phyloP scores from a whole-genome alignment of 1,139 yeast genomes.

The Suhomyces anneliseae region DNA sequence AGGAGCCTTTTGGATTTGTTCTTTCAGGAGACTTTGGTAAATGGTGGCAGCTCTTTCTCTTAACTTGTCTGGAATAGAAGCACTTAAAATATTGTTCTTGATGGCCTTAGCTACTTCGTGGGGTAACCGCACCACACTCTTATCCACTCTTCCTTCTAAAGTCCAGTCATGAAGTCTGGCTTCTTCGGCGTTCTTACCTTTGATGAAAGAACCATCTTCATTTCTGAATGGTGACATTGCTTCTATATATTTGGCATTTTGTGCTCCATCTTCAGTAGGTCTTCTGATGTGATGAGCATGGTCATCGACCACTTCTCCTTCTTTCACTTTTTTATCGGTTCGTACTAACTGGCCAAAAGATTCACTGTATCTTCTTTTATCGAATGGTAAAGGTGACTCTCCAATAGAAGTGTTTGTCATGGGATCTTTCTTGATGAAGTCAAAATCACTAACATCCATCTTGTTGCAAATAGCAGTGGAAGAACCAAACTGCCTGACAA shows the following conservation, averaged over 20 bases:
- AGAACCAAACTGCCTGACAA: no score
- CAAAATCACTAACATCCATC: constrained; percentile 11
- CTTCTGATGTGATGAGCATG: constrained; percentile 6
- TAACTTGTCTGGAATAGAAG: constrained; percentile 55
- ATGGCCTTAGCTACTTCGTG: constrained; percentile 53
- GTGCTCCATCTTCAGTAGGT: constrained; percentile 7
- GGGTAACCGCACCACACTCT: constrained; percentile 50
- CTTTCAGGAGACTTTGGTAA: constrained; percentile 49
- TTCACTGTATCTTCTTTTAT: constrained; percentile 30
- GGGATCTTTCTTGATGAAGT: constrained; percentile 11
- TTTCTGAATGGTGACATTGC: constrained; percentile 37
- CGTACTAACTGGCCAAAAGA: constrained; percentile 50
- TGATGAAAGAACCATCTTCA: constrained; percentile 39
- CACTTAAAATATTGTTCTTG: constrained; percentile 56
- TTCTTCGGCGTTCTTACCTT: constrained; percentile 48
- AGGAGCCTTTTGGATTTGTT: constrained; percentile 54
- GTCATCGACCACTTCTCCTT: constrained; percentile 16
- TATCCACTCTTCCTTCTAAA: constrained; percentile 48
- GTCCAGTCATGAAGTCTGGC: constrained; percentile 55
- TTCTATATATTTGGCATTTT: constrained; percentile 7
- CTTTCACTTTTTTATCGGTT: constrained; percentile 29
- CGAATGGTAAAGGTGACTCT: constrained; percentile 27
- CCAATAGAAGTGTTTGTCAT: neutral
- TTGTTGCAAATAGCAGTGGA: neutral
- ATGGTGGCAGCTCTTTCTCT: constrained; percentile 56